Conservation (phyloP, 441 rosid genomes). For the Syzygium malaccense region DNA sequence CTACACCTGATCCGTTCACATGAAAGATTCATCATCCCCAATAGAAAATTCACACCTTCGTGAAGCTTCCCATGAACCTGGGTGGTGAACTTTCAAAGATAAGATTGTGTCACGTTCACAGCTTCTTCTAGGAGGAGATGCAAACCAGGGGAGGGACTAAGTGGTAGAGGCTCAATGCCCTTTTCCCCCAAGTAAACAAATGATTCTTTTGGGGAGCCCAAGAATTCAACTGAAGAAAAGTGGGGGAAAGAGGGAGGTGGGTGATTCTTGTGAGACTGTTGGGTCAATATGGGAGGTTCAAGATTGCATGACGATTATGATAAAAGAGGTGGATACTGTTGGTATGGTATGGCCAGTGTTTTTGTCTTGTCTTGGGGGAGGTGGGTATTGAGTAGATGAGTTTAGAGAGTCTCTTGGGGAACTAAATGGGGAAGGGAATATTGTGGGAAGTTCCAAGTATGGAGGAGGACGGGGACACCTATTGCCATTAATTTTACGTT, state of each 20-base stretch:
- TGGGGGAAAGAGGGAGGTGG: background rate
- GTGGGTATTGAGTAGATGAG: background rate
- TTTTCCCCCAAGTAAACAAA: background rate
- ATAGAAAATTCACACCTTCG: background rate
- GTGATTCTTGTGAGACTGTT: background rate
- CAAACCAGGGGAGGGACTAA: constrained; percentile 19
- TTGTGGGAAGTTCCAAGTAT: background rate
- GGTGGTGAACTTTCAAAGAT: background rate
- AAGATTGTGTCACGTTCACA: background rate
- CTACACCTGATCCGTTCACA: constrained; percentile 6
- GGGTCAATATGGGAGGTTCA: background rate
- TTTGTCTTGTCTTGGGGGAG: constrained; percentile 23
- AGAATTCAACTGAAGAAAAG: background rate
- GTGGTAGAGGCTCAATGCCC: constrained; percentile 10
- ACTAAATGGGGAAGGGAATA: background rate
- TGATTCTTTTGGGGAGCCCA: background rate
- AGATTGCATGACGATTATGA: background rate
- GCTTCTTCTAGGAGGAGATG: background rate
- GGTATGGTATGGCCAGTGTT: constrained; percentile 4
- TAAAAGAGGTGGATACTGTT: background rate
- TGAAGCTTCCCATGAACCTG: background rate
- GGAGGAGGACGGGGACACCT: background rate
- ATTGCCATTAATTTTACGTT: background rate
- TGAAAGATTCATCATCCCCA: background rate
- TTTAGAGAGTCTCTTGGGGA: background rate